Evolutionary conservation across 805 yeast genomes (phyloP).

Genomic region (Scheffersomyces stipitis): DNA sequence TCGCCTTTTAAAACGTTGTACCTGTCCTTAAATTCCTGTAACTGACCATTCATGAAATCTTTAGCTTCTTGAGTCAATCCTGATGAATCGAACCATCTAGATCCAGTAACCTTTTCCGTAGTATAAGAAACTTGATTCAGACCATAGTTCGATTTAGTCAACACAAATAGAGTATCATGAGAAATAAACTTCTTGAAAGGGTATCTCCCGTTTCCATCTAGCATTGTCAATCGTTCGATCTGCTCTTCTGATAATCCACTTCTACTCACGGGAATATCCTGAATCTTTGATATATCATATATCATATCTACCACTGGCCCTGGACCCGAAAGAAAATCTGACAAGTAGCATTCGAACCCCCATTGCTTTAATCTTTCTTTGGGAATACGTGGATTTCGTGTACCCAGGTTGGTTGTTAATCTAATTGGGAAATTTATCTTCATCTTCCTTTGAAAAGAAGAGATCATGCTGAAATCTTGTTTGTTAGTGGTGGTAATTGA

Average conservation of each 20-base stretch:
- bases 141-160: conserved; percentile 66
- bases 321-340: conserved; percentile 76
- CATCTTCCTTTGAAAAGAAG: conserved; percentile 32
- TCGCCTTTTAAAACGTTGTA: conserved; percentile 4
- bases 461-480: conserved; percentile 47
- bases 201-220: conserved; percentile 38
- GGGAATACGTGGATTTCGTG: too few species aligned
- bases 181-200: conserved; percentile 59
- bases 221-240: conserved; percentile 34
- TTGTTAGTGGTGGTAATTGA: conserved; percentile 64
- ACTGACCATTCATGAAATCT: conserved; percentile 8
- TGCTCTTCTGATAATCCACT: conserved; percentile 44
- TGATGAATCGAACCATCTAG: conserved; percentile 30
- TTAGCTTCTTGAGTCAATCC: conserved; percentile 32
- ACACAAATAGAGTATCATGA: conserved; percentile 51
- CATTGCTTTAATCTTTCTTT: conserved; percentile 31
- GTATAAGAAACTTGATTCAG: conserved; percentile 48
- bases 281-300: conserved; percentile 48
- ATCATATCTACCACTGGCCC: conserved; percentile 68
- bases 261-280: conserved; percentile 62
- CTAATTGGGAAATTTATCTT: conserved; percentile 56
- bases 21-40: conserved; percentile 8
- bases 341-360: conserved; percentile 81
- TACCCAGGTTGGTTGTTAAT: too few species aligned
- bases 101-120: conserved; percentile 30